phyloP scores from a whole-genome alignment of 2,329 filamentous ascomycete genomes.

The Alternaria longipes region DNA sequence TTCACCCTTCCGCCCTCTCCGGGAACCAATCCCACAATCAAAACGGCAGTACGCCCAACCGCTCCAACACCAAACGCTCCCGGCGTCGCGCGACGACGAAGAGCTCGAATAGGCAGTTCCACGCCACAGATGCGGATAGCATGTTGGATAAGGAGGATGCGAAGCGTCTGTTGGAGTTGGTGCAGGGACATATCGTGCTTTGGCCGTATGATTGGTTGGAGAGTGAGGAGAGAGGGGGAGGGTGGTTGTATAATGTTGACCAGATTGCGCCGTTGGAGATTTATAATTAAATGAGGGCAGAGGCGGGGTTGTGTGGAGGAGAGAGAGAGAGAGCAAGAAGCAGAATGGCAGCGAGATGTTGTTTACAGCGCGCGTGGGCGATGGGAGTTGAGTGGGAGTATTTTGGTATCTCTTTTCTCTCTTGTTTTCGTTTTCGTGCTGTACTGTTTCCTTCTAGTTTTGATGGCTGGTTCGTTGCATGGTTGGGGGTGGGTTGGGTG shows the following conservation, averaged over 20 bases:
- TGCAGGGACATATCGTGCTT: conserved; percentile 87
- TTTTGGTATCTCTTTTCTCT: too few species aligned
- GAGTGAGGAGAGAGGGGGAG: conserved; percentile 88
- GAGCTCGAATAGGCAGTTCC: conserved; percentile 70
- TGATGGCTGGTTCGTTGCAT: too few species aligned
- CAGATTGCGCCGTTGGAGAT: conserved; percentile 96
- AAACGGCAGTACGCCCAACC: conserved; percentile 20
- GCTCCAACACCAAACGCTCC: conserved; percentile 49
- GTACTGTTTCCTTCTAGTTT: too few species aligned
- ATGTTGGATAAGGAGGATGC: conserved; percentile 78
- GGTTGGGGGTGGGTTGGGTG: too few species aligned
- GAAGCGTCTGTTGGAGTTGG: conserved; percentile 79
- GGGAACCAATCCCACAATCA: background rate
- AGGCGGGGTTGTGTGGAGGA: background rate
- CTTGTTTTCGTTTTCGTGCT: too few species aligned
- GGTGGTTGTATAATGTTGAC: conserved; percentile 97
- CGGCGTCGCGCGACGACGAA: conserved; percentile 75
- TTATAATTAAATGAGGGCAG: conserved; percentile 59
- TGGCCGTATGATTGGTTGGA: conserved; percentile 93
- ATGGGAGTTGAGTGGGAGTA: too few species aligned
- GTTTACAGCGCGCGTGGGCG: background rate
- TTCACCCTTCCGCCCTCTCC: conserved; percentile 8
- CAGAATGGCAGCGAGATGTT: background rate
- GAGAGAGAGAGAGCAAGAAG: background rate
- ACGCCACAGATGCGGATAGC: conserved; percentile 70